These are phyloP conservation scores for Babesia caballi DNA, from an alignment of 169 alveolate species.

Conservation along the genomic window DNA sequence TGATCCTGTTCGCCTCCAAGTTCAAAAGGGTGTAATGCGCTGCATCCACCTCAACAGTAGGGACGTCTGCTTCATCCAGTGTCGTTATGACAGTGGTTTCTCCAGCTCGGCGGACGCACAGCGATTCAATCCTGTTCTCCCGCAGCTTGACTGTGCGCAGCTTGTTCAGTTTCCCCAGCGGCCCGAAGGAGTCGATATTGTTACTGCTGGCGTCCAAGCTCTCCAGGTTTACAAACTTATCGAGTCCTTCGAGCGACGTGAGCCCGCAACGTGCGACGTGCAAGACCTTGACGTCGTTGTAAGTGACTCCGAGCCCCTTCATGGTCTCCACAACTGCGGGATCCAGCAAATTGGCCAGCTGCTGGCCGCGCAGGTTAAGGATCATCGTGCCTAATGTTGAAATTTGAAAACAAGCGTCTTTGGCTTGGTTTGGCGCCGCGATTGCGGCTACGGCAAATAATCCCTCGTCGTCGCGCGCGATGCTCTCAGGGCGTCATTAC, in stretches of 20 bases:
- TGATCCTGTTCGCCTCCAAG: slow-evolving; percentile 11
- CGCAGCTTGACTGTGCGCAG: slow-evolving; percentile 28
- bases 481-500: too few species aligned
- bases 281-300: slow-evolving; percentile 45
- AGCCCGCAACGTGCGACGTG: slow-evolving; percentile 36
- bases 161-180: slow-evolving; percentile 18
- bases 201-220: slow-evolving; percentile 47
- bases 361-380: slow-evolving; percentile 36
- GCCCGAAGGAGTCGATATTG: slow-evolving; percentile 27
- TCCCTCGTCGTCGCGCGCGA: too few species aligned
- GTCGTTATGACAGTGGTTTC: neutral
- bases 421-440: too few species aligned
- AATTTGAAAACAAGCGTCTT: too few species aligned
- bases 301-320: slow-evolving; percentile 4
- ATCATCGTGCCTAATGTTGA: too few species aligned
- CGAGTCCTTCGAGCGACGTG: slow-evolving; percentile 42
- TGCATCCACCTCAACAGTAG: neutral
- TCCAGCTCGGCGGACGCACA: neutral
- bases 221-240: slow-evolving; percentile 31
- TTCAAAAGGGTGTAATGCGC: slow-evolving; percentile 14
- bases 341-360: slow-evolving; percentile 15
- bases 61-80: neutral
- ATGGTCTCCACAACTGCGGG: slow-evolving; percentile 10
- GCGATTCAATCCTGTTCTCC: slow-evolving; percentile 4
- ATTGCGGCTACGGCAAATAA: too few species aligned